Evolutionary conservation across 768 basidiomycete genomes (phyloP), one percentile per base, ranked within the genome.

Genomic region (Omphalotus guepiniiformis): DNA sequence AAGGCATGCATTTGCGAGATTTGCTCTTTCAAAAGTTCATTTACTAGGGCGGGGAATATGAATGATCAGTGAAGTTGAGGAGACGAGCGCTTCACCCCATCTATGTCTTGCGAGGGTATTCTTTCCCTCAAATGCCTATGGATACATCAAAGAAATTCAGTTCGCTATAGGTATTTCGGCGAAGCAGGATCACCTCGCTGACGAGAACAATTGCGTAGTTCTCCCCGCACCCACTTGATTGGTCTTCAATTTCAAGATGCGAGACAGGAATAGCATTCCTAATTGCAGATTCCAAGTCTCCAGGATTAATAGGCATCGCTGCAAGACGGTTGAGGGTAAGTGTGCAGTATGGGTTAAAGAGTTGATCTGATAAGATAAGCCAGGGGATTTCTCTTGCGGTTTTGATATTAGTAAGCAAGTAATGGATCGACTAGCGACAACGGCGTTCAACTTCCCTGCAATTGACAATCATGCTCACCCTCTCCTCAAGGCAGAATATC

Each of bases 1-100:
- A 93, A 93, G 4, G 90, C 89, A 56, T 93, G 89, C 76, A 93
- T 83, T 48, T 84, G 78, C 0, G 84, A 71, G 48, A 93, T 90
- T 55, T 90, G 72, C 2, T 67, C 68, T 66, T 87, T 91, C 57
- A 93, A 61, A 7, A 83, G 58, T 19, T 88, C 83, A 56, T 92
- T 91, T 49, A 93, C 89, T 92, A n/a, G 51, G 15, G 22, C 3
- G 43, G 19, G 42, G 34, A 39, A 47, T 9, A 48, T 53, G 35
- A 47, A 32, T 40, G 46, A 42, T 11, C 13, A 27, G 18, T 15
- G n/a, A n/a, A 6, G 27, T 22, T 34, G 34, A 37, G 18, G 44
- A 46, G 13, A 15, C 42, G 30, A 41, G 28, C 39, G 37, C 7
- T 39, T 26, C 12, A 90, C 89, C 78, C 63, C 78, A 68, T 34